Percentiles rank a stretch among this genome's conserved stretches.
Evolutionary conservation across 495 filamentous ascomycete genomes (phyloP).

Genomic region (Podospora australis): DNA sequence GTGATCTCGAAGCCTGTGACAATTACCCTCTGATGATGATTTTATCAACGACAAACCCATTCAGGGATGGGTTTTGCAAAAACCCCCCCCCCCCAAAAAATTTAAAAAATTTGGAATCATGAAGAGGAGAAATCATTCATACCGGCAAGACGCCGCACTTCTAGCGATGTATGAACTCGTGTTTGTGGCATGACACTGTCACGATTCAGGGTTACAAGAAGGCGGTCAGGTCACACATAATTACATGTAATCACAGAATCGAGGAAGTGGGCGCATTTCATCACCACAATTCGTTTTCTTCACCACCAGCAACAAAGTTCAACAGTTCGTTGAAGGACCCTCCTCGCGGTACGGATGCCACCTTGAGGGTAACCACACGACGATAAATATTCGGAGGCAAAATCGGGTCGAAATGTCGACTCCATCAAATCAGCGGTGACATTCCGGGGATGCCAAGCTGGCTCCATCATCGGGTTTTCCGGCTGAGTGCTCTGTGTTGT

Average conservation of each 20-base stretch:
- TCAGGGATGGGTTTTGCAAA: too few species aligned
- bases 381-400: neutral
- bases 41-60: too few species aligned
- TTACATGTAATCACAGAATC: neutral
- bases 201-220: neutral
- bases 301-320: too few species aligned
- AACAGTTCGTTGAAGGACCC: too few species aligned
- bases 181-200: too few species aligned
- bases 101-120: too few species aligned
- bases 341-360: too few species aligned
- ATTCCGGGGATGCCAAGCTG: neutral
- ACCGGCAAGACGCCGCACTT: too few species aligned
- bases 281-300: neutral
- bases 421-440: neutral
- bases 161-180: too few species aligned
- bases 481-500: neutral
- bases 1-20: neutral
- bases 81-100: too few species aligned
- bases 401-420: neutral
- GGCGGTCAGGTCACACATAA: neutral
- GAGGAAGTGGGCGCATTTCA: neutral
- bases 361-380: neutral
- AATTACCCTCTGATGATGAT: neutral
- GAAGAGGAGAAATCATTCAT: too few species aligned
- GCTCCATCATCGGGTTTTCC: neutral